Percentiles rank a stretch among this genome's conserved stretches.
These are phyloP conservation scores for Verticillium longisporum DNA, from an alignment of 2,329 filamentous ascomycete genomes.

Conservation along the genomic window DNA sequence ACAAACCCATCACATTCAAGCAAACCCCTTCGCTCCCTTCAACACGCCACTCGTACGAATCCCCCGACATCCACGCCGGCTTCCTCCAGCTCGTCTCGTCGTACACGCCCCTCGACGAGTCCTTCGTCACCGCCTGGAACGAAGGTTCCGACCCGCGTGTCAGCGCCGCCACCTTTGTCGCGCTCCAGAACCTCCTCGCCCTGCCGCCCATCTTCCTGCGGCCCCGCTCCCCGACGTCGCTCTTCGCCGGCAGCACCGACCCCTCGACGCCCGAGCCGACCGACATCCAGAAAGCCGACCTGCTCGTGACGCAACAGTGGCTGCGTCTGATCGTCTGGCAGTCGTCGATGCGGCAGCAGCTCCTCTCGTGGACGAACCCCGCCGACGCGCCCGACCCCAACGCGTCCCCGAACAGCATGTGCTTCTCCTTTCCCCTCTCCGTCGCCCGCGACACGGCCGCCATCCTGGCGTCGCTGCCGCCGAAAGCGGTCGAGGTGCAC, in stretches of 20 bases:
- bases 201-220: slow-evolving; percentile 23
- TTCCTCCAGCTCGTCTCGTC: slow-evolving; percentile 55
- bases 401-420: slow-evolving; percentile 51
- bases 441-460: slow-evolving; percentile 52
- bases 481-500: slow-evolving; percentile 35
- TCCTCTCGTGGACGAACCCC: slow-evolving; percentile 43
- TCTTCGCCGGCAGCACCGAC: slow-evolving; percentile 21
- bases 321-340: slow-evolving; percentile 67
- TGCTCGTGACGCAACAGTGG: slow-evolving; percentile 66
- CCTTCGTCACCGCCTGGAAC: slow-evolving; percentile 59
- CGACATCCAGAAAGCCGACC: slow-evolving; percentile 61
- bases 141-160: slow-evolving; percentile 37
- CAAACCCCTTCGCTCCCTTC: slow-evolving; percentile 50
- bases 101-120: slow-evolving; percentile 57
- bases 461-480: slow-evolving; percentile 31
- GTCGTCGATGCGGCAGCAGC: slow-evolving; percentile 58
- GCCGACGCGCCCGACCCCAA: slow-evolving; percentile 17
- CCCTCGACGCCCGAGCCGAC: slow-evolving; percentile 33
- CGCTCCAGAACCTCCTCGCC: slow-evolving; percentile 25
- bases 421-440: slow-evolving; percentile 53
- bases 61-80: slow-evolving; percentile 44
- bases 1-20: slow-evolving; percentile 55
- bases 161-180: slow-evolving; percentile 24
- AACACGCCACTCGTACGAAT: slow-evolving; percentile 45
- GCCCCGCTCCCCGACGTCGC: slow-evolving; percentile 12